Percentiles rank a stretch among this genome's conserved stretches.
These are phyloP conservation scores for Penicillium sp. DNA, from an alignment of 2,329 filamentous ascomycete species.

Conservation along the genomic window DNA sequence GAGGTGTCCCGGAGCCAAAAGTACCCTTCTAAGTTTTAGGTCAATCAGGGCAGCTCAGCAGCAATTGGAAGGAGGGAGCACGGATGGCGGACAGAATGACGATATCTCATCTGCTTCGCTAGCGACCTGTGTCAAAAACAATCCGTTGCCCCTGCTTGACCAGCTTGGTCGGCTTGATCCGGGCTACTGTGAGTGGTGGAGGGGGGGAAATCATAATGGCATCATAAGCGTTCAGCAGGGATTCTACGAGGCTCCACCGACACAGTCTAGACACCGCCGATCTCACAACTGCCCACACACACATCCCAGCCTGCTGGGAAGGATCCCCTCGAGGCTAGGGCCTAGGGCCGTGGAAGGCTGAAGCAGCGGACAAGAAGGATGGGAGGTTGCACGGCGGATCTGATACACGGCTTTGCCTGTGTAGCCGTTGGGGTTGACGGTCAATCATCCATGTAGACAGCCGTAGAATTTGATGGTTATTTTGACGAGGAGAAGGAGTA, in stretches of 20 bases:
- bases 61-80: not conserved
- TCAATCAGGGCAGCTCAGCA: not conserved
- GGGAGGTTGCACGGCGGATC: slow-evolving; percentile 1
- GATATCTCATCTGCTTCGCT: not conserved
- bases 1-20: not conserved
- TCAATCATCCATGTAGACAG: not conserved
- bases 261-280: slow-evolving; percentile 25
- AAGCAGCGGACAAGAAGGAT: not conserved
- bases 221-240: slow-evolving; percentile 19
- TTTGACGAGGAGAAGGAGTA: too few species aligned
- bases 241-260: slow-evolving; percentile 9
- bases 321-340: not conserved
- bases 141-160: not conserved
- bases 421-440: slow-evolving; percentile 14
- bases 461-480: not conserved
- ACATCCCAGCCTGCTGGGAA: not conserved
- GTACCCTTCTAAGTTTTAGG: not conserved
- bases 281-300: slow-evolving; percentile 12
- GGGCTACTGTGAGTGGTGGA: not conserved
- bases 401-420: slow-evolving; percentile 12
- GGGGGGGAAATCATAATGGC: slow-evolving; percentile 7
- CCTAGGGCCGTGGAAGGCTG: too few species aligned
- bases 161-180: not conserved
- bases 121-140: not conserved
- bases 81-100: not conserved